A percentile compares a stretch with the other conserved stretches of the same genome.
Conservation (phyloP, 345 rosid genomes). For the Lepidium africanum region DNA sequence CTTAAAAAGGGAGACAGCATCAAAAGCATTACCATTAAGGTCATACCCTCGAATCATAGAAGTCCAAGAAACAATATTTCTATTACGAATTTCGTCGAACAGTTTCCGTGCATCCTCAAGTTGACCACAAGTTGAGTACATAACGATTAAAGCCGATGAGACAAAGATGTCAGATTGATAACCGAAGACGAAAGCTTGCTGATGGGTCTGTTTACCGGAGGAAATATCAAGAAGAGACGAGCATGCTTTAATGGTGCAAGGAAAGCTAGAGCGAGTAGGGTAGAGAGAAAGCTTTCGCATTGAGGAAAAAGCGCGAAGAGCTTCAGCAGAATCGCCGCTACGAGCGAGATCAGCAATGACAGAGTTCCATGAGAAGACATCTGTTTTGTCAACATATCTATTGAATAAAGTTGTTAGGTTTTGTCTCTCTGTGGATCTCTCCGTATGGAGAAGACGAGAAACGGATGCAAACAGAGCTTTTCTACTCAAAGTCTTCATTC, state of each 20-base stretch:
- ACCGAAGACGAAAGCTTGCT: conserved; percentile 69
- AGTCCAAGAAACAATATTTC: conserved; percentile 79
- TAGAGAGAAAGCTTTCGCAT: conserved; percentile 64
- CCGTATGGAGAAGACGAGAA: conserved; percentile 21
- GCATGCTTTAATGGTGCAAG: conserved; percentile 84
- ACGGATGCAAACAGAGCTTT: neutral
- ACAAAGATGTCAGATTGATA: conserved; percentile 62
- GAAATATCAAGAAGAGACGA: conserved; percentile 60
- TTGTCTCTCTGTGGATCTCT: conserved; percentile 33
- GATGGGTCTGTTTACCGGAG: conserved; percentile 78
- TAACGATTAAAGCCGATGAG: conserved; percentile 63
- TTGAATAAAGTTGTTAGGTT: conserved; percentile 54
- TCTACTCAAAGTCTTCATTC: conserved; percentile 25
- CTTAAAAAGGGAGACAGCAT: conserved; percentile 62
- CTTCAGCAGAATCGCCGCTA: conserved; percentile 59
- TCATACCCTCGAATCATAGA: conserved; percentile 74
- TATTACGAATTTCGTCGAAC: conserved; percentile 71
- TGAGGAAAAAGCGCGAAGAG: conserved; percentile 72
- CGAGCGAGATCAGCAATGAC: conserved; percentile 82
- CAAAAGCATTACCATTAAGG: conserved; percentile 43
- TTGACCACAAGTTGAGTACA: conserved; percentile 66
- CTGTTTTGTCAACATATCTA: conserved; percentile 59
- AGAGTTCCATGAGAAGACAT: conserved; percentile 84
- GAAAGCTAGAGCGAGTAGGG: conserved; percentile 72
- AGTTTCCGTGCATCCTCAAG: conserved; percentile 49